phyloP scores from a whole-genome alignment of 345 rosid species.

The Acer negundo region DNA sequence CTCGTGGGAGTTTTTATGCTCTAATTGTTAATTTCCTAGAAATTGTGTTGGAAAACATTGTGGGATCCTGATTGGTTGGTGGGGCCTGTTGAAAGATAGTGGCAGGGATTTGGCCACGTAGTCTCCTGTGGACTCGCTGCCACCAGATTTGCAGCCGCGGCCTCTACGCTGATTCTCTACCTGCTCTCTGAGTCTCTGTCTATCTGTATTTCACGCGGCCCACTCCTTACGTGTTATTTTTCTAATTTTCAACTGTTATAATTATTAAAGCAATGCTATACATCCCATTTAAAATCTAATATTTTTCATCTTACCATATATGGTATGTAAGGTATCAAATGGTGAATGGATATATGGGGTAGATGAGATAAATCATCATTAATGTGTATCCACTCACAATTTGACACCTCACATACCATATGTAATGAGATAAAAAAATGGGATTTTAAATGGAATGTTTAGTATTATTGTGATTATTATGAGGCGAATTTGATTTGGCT shows the following conservation, averaged over 20 bases:
- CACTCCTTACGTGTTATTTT: not conserved
- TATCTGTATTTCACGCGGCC: not conserved
- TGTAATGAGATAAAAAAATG: too few relatives aligned
- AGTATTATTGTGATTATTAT: too few relatives aligned
- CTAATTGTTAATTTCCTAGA: not conserved
- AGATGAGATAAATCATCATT: too few relatives aligned
- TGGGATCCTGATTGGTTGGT: not conserved
- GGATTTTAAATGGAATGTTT: too few relatives aligned
- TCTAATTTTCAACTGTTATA: not conserved
- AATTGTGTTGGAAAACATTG: not conserved
- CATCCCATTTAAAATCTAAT: too few relatives aligned
- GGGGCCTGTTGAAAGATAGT: not conserved
- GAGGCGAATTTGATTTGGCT: not conserved
- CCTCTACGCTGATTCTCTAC: not conserved
- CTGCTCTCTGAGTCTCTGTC: not conserved
- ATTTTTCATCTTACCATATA: too few relatives aligned
- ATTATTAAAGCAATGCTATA: too few relatives aligned
- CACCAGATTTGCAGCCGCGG: not conserved
- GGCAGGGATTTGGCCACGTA: constrained; percentile 6
- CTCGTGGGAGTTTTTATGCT: not conserved
- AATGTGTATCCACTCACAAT: too few relatives aligned
- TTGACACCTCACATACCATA: too few relatives aligned
- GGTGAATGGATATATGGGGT: too few relatives aligned
- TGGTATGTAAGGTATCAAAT: too few relatives aligned
- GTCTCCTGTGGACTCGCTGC: not conserved